phyloP scores from a whole-genome alignment of 108 stramenopile genomes.

The Cyclotella sp. region DNA sequence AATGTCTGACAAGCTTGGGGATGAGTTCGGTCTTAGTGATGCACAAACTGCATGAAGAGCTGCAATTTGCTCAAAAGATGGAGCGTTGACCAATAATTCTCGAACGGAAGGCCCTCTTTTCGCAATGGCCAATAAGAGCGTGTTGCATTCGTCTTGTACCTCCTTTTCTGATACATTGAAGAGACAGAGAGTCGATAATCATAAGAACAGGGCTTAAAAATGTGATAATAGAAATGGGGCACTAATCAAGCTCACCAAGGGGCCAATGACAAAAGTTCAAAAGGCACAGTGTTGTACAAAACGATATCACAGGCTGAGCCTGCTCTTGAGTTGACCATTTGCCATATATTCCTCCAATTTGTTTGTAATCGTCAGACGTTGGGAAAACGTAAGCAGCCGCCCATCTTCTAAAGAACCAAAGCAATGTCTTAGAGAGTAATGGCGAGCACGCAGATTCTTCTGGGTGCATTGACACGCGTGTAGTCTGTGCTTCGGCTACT shows the following conservation, averaged over 20 bases:
- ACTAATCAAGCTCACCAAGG: conserved; percentile 27
- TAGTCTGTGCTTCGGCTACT: conserved; percentile 76
- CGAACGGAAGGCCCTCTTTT: conserved; percentile 63
- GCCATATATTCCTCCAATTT: conserved; percentile 54
- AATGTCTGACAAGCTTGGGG: conserved; percentile 58
- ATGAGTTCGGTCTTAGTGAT: conserved; percentile 67
- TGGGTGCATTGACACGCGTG: conserved; percentile 65
- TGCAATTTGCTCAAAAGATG: conserved; percentile 72
- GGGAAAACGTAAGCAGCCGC: conserved; percentile 80
- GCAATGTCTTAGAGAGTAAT: conserved; percentile 72
- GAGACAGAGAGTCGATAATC: neutral
- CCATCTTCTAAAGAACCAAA: conserved; percentile 85
- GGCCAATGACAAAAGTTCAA: conserved; percentile 89
- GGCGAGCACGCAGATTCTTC: conserved; percentile 72
- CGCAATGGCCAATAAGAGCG: conserved; percentile 63
- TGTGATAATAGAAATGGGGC: too few species aligned
- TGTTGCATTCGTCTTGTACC: conserved; percentile 66
- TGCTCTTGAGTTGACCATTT: conserved; percentile 66
- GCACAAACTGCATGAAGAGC: conserved; percentile 68
- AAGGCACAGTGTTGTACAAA: conserved; percentile 70
- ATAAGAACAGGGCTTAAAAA: neutral
- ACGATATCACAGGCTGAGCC: conserved; percentile 68
- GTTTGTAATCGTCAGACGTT: conserved; percentile 51
- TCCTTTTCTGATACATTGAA: conserved; percentile 53
- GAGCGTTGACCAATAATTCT: conserved; percentile 53